These are phyloP conservation scores for Blastobotrys attinorum DNA, from an alignment of 805 yeast species.

Conservation along the genomic window DNA sequence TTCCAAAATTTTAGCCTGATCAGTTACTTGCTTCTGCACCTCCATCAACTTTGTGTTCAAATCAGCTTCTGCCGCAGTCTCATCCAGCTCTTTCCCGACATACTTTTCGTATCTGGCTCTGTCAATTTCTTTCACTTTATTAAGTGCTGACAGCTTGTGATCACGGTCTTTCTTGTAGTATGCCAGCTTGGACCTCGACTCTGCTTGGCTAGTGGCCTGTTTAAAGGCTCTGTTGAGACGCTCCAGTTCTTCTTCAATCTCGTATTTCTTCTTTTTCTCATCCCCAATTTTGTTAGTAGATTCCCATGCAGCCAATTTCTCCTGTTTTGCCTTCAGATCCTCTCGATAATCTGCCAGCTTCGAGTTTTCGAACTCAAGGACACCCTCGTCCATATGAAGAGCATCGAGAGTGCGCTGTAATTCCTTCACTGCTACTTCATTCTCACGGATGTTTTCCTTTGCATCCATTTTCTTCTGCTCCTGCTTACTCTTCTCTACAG, in stretches of 20 bases:
- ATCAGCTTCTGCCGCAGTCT: not conserved
- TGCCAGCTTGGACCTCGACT: constrained; percentile 45
- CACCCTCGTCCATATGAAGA: constrained; percentile 38
- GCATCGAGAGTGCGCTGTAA: constrained; percentile 34
- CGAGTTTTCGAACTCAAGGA: constrained; percentile 38
- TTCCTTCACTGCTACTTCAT: constrained; percentile 29
- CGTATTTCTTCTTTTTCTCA: constrained; percentile 5
- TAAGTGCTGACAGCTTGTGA: constrained; percentile 27
- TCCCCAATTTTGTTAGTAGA: constrained; percentile 5
- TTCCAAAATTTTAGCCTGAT: not conserved
- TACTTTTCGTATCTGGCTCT: constrained; percentile 18
- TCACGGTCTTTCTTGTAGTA: constrained; percentile 36
- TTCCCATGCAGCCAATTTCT: constrained; percentile 10
- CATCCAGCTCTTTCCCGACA: constrained; percentile 9
- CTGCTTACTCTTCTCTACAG: constrained; percentile 19
- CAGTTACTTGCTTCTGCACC: constrained; percentile 1
- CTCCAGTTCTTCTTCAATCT: constrained; percentile 36
- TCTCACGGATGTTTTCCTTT: constrained; percentile 5
- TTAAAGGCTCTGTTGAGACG: constrained; percentile 43
- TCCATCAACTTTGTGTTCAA: not conserved
- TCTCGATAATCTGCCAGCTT: constrained; percentile 34
- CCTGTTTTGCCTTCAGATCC: constrained; percentile 24
- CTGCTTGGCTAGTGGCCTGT: constrained; percentile 49
- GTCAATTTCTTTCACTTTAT: constrained; percentile 25
- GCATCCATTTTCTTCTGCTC: constrained; percentile 17